Conservation (phyloP, 169 alveolate species). For the Plasmodium malariae region DNA sequence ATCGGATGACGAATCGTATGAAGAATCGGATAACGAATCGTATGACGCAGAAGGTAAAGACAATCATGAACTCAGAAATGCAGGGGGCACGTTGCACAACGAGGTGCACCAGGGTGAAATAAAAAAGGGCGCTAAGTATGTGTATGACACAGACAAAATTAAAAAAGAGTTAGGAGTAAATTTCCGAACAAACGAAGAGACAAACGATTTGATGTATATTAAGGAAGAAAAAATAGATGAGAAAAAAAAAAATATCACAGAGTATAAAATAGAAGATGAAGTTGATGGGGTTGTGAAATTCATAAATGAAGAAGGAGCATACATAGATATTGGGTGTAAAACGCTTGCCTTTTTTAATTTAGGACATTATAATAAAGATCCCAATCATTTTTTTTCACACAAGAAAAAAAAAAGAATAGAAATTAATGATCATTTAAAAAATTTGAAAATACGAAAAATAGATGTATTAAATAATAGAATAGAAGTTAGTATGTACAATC, state of each 20-base stretch:
- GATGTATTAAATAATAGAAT: constrained; percentile 48
- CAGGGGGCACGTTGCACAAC: too few relatives aligned
- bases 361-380: constrained; percentile 73
- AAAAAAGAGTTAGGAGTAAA: constrained; percentile 27
- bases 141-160: not conserved
- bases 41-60: too few relatives aligned
- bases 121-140: not conserved
- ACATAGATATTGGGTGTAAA: constrained; percentile 73
- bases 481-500: constrained; percentile 30
- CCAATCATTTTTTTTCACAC: not conserved
- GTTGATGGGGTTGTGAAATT: constrained; percentile 35
- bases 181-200: constrained; percentile 25
- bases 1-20: too few relatives aligned
- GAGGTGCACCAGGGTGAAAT: too few relatives aligned
- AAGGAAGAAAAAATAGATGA: constrained; percentile 27
- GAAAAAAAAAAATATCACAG: constrained; percentile 43
- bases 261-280: constrained; percentile 51
- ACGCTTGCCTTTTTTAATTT: constrained; percentile 62
- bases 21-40: too few relatives aligned
- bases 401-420: constrained; percentile 38
- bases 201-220: constrained; percentile 49
- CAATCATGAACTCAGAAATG: too few relatives aligned
- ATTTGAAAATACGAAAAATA: constrained; percentile 51
- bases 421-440: constrained; percentile 36
- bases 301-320: constrained; percentile 72